These are phyloP conservation scores for Moricandia arvensis DNA, from an alignment of 345 rosid species.

Conservation along the genomic window DNA sequence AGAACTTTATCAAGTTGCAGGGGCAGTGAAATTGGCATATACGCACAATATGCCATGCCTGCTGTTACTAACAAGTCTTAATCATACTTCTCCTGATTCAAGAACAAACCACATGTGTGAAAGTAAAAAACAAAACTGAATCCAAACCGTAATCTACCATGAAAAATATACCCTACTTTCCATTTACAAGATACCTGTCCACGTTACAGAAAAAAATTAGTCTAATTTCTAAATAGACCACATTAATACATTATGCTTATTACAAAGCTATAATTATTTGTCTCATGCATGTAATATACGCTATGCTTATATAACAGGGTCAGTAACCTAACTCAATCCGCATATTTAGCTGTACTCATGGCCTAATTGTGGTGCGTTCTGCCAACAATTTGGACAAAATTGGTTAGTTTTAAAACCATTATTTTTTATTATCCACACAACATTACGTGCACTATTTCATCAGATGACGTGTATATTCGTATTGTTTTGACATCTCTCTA, in stretches of 20 bases:
- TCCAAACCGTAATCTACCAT: background rate
- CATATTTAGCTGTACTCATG: background rate
- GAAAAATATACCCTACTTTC: background rate
- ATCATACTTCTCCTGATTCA: too few relatives aligned
- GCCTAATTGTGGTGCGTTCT: slow-evolving; percentile 23
- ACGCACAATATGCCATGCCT: too few relatives aligned
- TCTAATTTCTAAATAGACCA: background rate
- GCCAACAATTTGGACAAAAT: slow-evolving; percentile 14
- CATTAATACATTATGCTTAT: background rate
- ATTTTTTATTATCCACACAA: background rate
- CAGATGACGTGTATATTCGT: too few relatives aligned
- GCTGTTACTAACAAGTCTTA: too few relatives aligned
- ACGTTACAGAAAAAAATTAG: background rate
- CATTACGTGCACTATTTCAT: slow-evolving; percentile 16
- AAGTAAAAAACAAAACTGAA: background rate
- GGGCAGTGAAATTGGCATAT: too few relatives aligned
- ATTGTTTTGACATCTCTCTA: too few relatives aligned
- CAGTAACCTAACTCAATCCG: slow-evolving; percentile 17
- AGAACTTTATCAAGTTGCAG: too few relatives aligned
- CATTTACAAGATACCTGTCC: background rate
- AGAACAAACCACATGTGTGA: too few relatives aligned
- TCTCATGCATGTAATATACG: background rate
- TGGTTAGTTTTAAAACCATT: background rate
- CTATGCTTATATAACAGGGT: background rate
- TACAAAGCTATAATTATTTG: background rate